Evolutionary conservation across 768 basidiomycete species (phyloP).

Genomic region (Chiua virens): DNA sequence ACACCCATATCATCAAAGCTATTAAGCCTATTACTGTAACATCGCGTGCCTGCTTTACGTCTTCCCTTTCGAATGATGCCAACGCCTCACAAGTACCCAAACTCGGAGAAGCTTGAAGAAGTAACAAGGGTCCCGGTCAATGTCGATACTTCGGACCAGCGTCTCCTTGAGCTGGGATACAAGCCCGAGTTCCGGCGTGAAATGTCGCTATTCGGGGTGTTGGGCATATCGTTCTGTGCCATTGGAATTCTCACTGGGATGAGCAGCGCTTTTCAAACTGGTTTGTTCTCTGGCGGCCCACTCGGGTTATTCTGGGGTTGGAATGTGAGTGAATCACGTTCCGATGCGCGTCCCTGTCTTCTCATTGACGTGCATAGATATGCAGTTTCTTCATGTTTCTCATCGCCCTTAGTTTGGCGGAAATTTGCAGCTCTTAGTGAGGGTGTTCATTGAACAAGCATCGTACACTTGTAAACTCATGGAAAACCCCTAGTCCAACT

Average conservation of each 20-base stretch:
- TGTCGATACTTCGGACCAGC: conserved; percentile 33
- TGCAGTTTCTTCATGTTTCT: conserved; percentile 60
- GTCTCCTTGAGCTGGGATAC: conserved; percentile 53
- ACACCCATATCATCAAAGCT: too few relatives aligned
- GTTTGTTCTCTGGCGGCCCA: conserved; percentile 57
- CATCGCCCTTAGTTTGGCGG: conserved; percentile 55
- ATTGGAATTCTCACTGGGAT: conserved; percentile 62
- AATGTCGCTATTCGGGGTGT: conserved; percentile 58
- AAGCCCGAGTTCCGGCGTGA: conserved; percentile 56
- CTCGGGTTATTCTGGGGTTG: conserved; percentile 62
- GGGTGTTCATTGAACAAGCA: conserved; percentile 11
- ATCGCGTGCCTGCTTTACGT: background rate
- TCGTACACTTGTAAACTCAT: background rate
- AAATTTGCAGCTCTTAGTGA: conserved; percentile 60
- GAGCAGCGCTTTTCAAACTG: conserved; percentile 60
- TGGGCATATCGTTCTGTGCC: conserved; percentile 60
- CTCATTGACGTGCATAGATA: conserved; percentile 32
- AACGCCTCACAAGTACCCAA: background rate
- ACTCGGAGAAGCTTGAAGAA: conserved; percentile 16
- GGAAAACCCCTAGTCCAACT: conserved; percentile 41
- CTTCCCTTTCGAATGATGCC: conserved; percentile 3
- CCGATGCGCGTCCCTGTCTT: background rate
- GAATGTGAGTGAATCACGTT: conserved; percentile 44
- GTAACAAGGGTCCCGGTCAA: conserved; percentile 5
- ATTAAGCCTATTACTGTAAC: background rate